These are phyloP conservation scores for Auricularia cornea DNA, from an alignment of 768 basidiomycete species.

Conservation along the genomic window DNA sequence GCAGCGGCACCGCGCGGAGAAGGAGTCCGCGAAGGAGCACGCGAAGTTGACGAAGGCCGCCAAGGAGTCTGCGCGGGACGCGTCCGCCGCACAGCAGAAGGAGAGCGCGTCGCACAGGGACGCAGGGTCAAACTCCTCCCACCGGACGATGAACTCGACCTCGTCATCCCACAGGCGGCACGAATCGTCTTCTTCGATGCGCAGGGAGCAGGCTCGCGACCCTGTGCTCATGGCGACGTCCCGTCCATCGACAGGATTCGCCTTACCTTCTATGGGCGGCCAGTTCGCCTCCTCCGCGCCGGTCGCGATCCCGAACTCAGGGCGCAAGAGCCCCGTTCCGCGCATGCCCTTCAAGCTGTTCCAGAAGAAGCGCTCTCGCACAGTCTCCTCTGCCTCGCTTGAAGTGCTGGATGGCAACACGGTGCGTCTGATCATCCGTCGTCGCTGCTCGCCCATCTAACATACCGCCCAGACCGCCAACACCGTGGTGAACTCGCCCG, in stretches of 20 bases:
- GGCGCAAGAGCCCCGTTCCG: slow-evolving; percentile 33
- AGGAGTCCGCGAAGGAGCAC: background rate
- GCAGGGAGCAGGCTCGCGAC: too few relatives aligned
- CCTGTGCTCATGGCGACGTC: background rate
- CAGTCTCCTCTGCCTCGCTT: slow-evolving; percentile 64
- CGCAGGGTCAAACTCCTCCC: too few relatives aligned
- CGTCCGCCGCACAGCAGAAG: too few relatives aligned
- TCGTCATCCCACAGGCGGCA: too few relatives aligned
- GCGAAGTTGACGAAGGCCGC: slow-evolving; percentile 3
- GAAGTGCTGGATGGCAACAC: slow-evolving; percentile 76
- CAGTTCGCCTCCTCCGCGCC: slow-evolving; percentile 12
- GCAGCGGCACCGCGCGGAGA: background rate
- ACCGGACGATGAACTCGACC: too few relatives aligned
- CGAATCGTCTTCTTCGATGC: too few relatives aligned
- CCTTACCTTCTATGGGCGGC: background rate
- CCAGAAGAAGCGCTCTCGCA: slow-evolving; percentile 46
- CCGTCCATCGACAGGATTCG: background rate
- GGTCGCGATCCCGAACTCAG: slow-evolving; percentile 24
- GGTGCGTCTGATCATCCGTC: slow-evolving; percentile 35
- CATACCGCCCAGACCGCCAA: slow-evolving; percentile 38
- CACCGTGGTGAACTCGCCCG: slow-evolving; percentile 68
- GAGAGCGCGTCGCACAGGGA: too few relatives aligned
- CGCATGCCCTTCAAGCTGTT: slow-evolving; percentile 57
- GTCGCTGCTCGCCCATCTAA: slow-evolving; percentile 1
- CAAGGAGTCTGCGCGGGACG: background rate